Evolutionary conservation across 768 basidiomycete species (phyloP).

Genomic region (Hericium erinaceus): DNA sequence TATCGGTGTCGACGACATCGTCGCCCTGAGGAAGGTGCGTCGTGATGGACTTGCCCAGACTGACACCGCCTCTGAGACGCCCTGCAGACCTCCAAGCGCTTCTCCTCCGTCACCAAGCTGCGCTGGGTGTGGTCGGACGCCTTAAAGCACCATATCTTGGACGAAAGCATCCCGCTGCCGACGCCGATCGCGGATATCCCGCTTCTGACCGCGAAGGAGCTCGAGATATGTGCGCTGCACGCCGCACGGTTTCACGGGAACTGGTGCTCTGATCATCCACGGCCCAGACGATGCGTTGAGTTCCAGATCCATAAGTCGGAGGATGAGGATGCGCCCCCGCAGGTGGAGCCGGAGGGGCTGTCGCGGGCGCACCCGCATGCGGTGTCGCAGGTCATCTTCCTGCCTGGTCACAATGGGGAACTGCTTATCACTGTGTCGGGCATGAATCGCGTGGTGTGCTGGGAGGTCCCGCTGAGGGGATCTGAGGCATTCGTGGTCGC

Average conservation of each 20-base stretch:
- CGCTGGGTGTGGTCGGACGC: constrained; percentile 31
- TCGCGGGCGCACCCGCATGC: constrained; percentile 6
- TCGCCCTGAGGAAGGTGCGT: constrained; percentile 24
- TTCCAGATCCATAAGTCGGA: constrained; percentile 14
- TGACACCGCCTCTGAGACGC: background rate
- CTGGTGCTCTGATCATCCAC: constrained; percentile 23
- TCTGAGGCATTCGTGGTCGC: constrained; percentile 24
- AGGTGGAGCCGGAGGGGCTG: background rate
- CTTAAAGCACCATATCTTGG: constrained; percentile 23
- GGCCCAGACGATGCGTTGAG: constrained; percentile 14
- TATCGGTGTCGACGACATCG: constrained; percentile 23
- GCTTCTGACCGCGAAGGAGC: constrained; percentile 21
- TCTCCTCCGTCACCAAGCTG: constrained; percentile 22
- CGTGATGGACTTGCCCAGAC: constrained; percentile 6
- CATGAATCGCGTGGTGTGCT: constrained; percentile 21
- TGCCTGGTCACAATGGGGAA: constrained; percentile 22
- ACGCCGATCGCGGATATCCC: constrained; percentile 20
- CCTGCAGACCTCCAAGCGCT: constrained; percentile 22
- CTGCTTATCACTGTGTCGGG: constrained; percentile 21
- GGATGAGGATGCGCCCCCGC: constrained; percentile 3
- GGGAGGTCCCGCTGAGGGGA: constrained; percentile 27
- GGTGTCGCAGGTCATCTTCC: constrained; percentile 22
- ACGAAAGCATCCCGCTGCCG: constrained; percentile 25
- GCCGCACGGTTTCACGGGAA: constrained; percentile 26
- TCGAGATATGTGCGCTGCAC: constrained; percentile 26